Evolutionary conservation across 2,329 filamentous ascomycete species (phyloP).

Genomic region (Botrytis squamosa): DNA sequence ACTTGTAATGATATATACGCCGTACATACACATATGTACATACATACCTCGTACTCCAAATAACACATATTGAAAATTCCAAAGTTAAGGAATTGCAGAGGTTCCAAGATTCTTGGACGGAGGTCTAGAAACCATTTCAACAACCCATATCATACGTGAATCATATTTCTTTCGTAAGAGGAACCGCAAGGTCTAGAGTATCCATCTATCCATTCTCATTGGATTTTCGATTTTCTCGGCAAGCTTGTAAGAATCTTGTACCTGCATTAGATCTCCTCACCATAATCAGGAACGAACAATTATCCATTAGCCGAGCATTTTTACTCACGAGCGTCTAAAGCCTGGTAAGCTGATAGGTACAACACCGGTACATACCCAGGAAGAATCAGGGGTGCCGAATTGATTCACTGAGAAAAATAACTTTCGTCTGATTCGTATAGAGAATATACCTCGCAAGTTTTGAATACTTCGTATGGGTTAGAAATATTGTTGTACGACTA

Average conservation of each 20-base stretch:
- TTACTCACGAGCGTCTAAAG: not conserved
- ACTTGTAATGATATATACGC: not conserved
- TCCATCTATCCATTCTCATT: not conserved
- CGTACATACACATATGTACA: not conserved
- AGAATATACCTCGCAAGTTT: not conserved
- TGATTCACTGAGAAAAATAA: not conserved
- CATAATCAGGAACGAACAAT: not conserved
- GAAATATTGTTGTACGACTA: not conserved
- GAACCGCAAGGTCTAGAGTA: not conserved
- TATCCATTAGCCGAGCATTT: not conserved
- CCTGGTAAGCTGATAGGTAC: not conserved
- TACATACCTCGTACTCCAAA: not conserved
- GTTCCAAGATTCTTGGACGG: not conserved
- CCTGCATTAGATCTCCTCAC: slow-evolving; percentile 8
- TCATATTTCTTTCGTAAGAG: not conserved
- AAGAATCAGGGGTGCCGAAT: not conserved
- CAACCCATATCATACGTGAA: not conserved
- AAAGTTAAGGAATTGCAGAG: not conserved
- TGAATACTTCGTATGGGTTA: too few relatives aligned
- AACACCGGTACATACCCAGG: not conserved
- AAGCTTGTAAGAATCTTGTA: not conserved
- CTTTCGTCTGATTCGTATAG: not conserved
- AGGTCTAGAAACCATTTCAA: not conserved
- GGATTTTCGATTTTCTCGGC: not conserved
- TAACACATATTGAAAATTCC: not conserved